Percentiles rank a stretch among this genome's conserved stretches.
phyloP scores from a whole-genome alignment of 2,329 filamentous ascomycete genomes.

The Colletotrichum acutatum region DNA sequence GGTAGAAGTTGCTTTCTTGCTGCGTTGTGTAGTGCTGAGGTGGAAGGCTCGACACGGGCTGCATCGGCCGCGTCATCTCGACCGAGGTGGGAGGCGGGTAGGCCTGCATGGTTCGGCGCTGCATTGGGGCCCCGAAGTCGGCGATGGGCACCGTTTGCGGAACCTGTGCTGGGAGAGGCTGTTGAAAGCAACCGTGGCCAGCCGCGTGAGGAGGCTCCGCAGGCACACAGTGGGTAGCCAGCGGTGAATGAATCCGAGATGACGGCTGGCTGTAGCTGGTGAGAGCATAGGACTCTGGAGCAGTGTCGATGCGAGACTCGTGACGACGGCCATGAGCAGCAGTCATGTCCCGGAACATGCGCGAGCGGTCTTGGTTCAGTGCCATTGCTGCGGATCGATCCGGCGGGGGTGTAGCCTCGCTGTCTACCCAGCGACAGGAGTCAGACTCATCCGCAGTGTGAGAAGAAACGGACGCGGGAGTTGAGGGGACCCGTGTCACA shows the following conservation, averaged over 20 bases:
- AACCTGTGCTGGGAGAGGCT: conserved; percentile 9
- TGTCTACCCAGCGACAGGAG: conserved; percentile 32
- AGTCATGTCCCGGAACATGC: conserved; percentile 27
- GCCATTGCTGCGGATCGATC: conserved; percentile 25
- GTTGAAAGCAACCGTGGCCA: conserved; percentile 23
- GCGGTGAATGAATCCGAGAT: conserved; percentile 24
- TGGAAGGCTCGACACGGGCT: conserved; percentile 16
- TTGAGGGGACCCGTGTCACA: conserved; percentile 12
- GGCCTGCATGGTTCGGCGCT: conserved; percentile 21
- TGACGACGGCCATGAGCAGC: conserved; percentile 13
- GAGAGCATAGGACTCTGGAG: conserved; percentile 20
- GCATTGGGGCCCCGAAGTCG: conserved; percentile 17
- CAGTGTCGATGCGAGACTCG: conserved; percentile 7
- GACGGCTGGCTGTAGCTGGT: conserved; percentile 27
- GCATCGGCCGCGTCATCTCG: conserved; percentile 33
- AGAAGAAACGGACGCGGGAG: conserved; percentile 27
- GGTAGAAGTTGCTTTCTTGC: conserved; percentile 25
- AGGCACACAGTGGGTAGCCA: conserved; percentile 18
- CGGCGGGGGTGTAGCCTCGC: conserved; percentile 27
- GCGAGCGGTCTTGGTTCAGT: conserved; percentile 30
- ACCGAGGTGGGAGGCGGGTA: conserved; percentile 26
- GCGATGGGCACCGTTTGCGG: conserved; percentile 19
- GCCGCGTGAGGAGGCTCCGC: conserved; percentile 1
- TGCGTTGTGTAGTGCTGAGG: conserved; percentile 28
- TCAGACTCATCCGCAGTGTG: conserved; percentile 27